Conservation (phyloP, 352 stramenopile species). For the Plasmopara muralis region DNA sequence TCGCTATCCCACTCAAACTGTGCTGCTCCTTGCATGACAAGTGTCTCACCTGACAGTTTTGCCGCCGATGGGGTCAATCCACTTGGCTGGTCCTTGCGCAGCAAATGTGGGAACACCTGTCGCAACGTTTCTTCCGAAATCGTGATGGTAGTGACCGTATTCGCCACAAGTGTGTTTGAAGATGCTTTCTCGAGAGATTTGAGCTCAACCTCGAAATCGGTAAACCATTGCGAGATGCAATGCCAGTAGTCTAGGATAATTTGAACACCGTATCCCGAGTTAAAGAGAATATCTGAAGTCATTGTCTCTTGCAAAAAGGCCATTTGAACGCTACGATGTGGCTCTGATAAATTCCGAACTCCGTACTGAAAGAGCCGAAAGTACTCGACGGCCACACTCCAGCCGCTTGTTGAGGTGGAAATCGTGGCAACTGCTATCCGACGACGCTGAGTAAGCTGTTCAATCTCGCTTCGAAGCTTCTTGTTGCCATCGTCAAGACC, state of each 20-base stretch:
- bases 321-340: not conserved
- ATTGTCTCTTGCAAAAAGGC: slow-evolving; percentile 8
- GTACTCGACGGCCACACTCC: slow-evolving; percentile 13
- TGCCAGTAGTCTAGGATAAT: slow-evolving; percentile 11
- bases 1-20: slow-evolving; percentile 6
- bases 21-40: slow-evolving; percentile 3
- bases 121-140: slow-evolving; percentile 1
- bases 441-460: slow-evolving; percentile 8
- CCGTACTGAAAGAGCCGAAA: slow-evolving; percentile 15
- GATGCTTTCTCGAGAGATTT: slow-evolving; percentile 2
- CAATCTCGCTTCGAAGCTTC: slow-evolving; percentile 9
- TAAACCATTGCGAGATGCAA: slow-evolving; percentile 11
- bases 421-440: not conserved
- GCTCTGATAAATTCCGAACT: not conserved
- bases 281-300: slow-evolving; percentile 7
- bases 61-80: not conserved
- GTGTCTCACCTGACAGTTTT: slow-evolving; percentile 1
- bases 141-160: not conserved
- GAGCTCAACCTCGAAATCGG: slow-evolving; percentile 9
- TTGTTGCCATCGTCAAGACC: slow-evolving; percentile 2
- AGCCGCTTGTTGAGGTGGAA: slow-evolving; percentile 1
- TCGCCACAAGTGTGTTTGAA: not conserved
- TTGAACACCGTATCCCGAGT: slow-evolving; percentile 3
- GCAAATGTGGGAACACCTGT: slow-evolving; percentile 1
- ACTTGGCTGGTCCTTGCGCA: not conserved